Evolutionary conservation across 2,329 filamentous ascomycete genomes (phyloP).

Genomic region (Colletotrichum sp.): DNA sequence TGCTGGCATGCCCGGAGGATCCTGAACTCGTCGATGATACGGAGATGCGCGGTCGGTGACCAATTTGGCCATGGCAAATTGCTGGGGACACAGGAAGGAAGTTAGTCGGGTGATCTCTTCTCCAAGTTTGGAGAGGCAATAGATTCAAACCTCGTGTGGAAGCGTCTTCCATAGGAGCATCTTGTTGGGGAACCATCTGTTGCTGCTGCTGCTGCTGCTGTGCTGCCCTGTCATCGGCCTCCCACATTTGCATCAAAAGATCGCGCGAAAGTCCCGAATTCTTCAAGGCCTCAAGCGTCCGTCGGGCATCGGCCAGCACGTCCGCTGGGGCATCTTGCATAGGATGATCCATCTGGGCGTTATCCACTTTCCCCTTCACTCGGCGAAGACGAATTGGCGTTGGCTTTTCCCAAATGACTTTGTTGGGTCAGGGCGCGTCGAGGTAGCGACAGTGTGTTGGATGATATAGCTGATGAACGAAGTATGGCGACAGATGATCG

Average conservation of each 20-base stretch:
- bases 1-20: constrained; percentile 47
- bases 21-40: constrained; percentile 55
- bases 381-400: background rate
- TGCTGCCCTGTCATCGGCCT: constrained; percentile 20
- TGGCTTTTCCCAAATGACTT: background rate
- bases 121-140: background rate
- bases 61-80: constrained; percentile 40
- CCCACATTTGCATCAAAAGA: constrained; percentile 31
- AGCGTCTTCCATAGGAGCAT: constrained; percentile 20
- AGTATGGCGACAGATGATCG: background rate
- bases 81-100: constrained; percentile 35
- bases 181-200: background rate
- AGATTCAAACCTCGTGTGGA: constrained; percentile 16
- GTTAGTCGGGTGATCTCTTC: background rate
- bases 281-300: constrained; percentile 51
- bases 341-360: constrained; percentile 18
- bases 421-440: background rate
- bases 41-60: constrained; percentile 47
- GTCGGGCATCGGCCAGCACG: constrained; percentile 49
- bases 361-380: background rate
- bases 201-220: background rate
- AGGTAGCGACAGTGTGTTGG: background rate
- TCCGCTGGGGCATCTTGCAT: constrained; percentile 42
- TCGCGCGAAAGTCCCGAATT: constrained; percentile 50
- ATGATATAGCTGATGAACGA: background rate